Evolutionary conservation across 148 eudicot species (phyloP), one percentile per base, ranked within the genome.

Genomic region (Polygonum aviculare): DNA sequence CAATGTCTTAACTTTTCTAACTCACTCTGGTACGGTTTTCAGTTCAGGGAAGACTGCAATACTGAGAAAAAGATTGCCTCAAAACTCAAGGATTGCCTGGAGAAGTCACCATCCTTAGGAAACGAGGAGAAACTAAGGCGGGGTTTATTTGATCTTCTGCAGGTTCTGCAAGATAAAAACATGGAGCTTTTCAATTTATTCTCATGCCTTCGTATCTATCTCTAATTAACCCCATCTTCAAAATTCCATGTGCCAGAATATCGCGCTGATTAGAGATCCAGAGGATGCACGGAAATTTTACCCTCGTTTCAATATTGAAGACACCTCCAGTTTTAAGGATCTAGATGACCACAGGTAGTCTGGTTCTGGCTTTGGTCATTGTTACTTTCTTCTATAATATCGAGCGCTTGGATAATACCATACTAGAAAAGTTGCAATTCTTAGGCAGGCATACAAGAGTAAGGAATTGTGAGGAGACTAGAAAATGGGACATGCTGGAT

Each of bases 281-380:
- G 97, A 95, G 79, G 96, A 92, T 86, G 76, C 91, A 71, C 75
- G 81, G 81, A 92, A 86, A 65, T 95, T 89, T 75, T 92, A 90
- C 71, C 98, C 97, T 78, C 96, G 98, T 59, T 95, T 95, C 84
- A 95, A 95, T 86, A 80, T 95, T 74, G 98, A 95, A 78, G 98
- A 95, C 79, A 90, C 98, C 54, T 84, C 93, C 38, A 92, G 96
- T 82, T 95, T 95, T 74, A 82, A 65, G 69, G 94, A 89, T 82
- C 84, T 95, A 75, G 98, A 95, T 57, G 90, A 90, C 65, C 92
- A 92, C 85, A 90, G 96, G 98, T 94, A 88, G 48, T 31, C 19
- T 71, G 45, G 21, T 74, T 60, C 67, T 51, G 16, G 22, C 57
- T 41, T 19, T 76, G 38, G n/a, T 35, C 52, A 63, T 7, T 48